These are phyloP conservation scores for Tolypocladium tropicale DNA, from an alignment of 2,329 filamentous ascomycete species.

Conservation along the genomic window DNA sequence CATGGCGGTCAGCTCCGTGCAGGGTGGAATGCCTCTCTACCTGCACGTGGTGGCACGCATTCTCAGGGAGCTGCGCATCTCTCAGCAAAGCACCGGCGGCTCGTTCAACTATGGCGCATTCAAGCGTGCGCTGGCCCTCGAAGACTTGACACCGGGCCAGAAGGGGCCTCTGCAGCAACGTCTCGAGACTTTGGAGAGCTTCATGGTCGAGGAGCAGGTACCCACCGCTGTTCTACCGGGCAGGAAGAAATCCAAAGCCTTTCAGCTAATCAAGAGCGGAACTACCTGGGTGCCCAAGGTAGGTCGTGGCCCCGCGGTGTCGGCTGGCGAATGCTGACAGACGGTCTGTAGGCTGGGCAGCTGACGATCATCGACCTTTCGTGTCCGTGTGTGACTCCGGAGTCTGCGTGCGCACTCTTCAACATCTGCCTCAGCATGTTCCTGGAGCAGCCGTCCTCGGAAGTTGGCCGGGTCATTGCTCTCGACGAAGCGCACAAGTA, in stretches of 20 bases:
- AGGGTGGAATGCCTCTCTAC: slow-evolving; percentile 42
- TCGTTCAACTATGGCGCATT: slow-evolving; percentile 43
- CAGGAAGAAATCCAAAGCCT: not conserved
- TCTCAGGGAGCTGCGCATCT: slow-evolving; percentile 42
- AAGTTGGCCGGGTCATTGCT: slow-evolving; percentile 50
- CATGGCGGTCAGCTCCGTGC: slow-evolving; percentile 38
- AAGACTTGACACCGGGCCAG: slow-evolving; percentile 38
- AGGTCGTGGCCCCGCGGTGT: not conserved
- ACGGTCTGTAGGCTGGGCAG: slow-evolving; percentile 13
- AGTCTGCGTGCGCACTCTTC: slow-evolving; percentile 61
- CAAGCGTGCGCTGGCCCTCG: slow-evolving; percentile 14
- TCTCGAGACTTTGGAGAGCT: slow-evolving; percentile 42
- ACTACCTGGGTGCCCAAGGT: slow-evolving; percentile 12
- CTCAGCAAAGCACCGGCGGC: slow-evolving; percentile 24
- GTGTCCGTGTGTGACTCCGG: slow-evolving; percentile 57
- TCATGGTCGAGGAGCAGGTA: slow-evolving; percentile 27
- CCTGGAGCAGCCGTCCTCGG: slow-evolving; percentile 34
- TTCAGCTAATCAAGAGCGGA: not conserved
- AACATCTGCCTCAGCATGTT: slow-evolving; percentile 61
- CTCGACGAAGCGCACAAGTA: slow-evolving; percentile 76
- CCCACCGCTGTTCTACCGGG: not conserved
- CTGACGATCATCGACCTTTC: slow-evolving; percentile 53
- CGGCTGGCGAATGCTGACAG: not conserved
- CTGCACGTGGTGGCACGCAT: slow-evolving; percentile 45
- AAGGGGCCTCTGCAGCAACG: slow-evolving; percentile 34